These are phyloP conservation scores for Brassica rapa DNA, from an alignment of 345 rosid species.

Conservation along the genomic window DNA sequence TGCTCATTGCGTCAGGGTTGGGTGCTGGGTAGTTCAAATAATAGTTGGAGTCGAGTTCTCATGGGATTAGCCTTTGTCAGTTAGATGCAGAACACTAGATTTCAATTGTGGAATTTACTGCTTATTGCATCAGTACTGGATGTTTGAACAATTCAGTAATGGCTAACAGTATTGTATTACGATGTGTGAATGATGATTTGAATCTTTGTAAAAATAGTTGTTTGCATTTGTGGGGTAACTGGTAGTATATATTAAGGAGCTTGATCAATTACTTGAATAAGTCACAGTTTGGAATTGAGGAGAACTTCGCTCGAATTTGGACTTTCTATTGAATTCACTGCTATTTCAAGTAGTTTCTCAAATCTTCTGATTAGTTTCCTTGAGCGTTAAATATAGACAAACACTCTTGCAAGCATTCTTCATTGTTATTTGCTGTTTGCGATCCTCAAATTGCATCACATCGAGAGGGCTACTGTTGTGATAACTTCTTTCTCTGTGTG, in stretches of 20 bases:
- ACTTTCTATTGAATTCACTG: not conserved
- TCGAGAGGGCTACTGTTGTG: not conserved
- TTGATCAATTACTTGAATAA: not conserved
- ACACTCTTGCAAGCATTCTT: not conserved
- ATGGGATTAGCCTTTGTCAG: not conserved
- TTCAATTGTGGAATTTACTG: not conserved
- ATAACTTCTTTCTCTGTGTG: not conserved
- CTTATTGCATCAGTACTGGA: not conserved
- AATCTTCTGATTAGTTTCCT: slow-evolving; percentile 9
- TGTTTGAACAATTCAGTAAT: not conserved
- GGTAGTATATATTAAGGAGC: not conserved
- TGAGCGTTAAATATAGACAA: not conserved
- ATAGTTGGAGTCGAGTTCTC: not conserved
- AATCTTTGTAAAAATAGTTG: not conserved
- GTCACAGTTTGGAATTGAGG: not conserved
- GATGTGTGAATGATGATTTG: not conserved
- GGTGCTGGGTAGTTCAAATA: not conserved
- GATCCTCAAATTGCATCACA: not conserved
- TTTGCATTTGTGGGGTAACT: not conserved
- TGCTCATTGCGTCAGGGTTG: slow-evolving; percentile 14
- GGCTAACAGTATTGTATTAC: not conserved
- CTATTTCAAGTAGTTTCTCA: slow-evolving; percentile 10
- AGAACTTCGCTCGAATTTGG: not conserved
- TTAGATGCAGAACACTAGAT: not conserved
- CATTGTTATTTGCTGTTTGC: not conserved